Evolutionary conservation across 495 filamentous ascomycete genomes (phyloP).

Genomic region (Wilcoxina mikolae): DNA sequence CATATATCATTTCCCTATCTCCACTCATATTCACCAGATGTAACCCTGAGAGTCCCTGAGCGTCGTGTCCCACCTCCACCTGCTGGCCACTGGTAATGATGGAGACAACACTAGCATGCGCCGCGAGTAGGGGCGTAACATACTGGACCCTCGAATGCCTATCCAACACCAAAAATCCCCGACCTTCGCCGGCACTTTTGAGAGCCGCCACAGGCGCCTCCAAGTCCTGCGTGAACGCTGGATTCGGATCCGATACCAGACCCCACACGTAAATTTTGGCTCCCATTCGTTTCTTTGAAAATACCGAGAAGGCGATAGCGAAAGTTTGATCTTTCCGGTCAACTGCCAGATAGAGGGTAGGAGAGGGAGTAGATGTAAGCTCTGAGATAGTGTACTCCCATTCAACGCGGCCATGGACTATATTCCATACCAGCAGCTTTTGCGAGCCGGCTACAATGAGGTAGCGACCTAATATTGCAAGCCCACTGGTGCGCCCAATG

Average conservation of each 20-base stretch:
- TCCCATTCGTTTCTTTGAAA: slow-evolving; percentile 19
- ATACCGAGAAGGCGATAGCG: slow-evolving; percentile 39
- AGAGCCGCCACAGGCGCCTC: slow-evolving; percentile 42
- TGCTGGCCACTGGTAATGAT: background rate
- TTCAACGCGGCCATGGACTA: slow-evolving; percentile 44
- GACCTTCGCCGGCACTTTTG: slow-evolving; percentile 14
- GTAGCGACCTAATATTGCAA: slow-evolving; percentile 46
- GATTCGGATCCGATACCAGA: background rate
- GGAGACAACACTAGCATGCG: background rate
- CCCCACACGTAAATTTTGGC: slow-evolving; percentile 4
- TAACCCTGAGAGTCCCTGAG: slow-evolving; percentile 11
- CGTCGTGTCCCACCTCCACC: slow-evolving; percentile 2
- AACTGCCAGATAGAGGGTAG: slow-evolving; percentile 45
- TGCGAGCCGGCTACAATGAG: slow-evolving; percentile 46
- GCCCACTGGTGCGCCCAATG: slow-evolving; percentile 36
- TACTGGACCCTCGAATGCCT: slow-evolving; percentile 17
- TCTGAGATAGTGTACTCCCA: slow-evolving; percentile 36
- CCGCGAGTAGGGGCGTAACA: slow-evolving; percentile 11
- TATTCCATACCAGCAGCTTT: slow-evolving; percentile 49
- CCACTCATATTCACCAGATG: slow-evolving; percentile 8
- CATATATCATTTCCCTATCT: slow-evolving; percentile 6
- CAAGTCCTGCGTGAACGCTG: slow-evolving; percentile 6
- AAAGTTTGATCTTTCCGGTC: slow-evolving; percentile 42
- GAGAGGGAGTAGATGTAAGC: slow-evolving; percentile 28
- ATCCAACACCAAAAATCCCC: slow-evolving; percentile 22